A percentile compares a stretch with the other conserved stretches of the same genome.
Evolutionary conservation across 305 asterid genomes (phyloP).

Genomic region (Coffea humblotiana): DNA sequence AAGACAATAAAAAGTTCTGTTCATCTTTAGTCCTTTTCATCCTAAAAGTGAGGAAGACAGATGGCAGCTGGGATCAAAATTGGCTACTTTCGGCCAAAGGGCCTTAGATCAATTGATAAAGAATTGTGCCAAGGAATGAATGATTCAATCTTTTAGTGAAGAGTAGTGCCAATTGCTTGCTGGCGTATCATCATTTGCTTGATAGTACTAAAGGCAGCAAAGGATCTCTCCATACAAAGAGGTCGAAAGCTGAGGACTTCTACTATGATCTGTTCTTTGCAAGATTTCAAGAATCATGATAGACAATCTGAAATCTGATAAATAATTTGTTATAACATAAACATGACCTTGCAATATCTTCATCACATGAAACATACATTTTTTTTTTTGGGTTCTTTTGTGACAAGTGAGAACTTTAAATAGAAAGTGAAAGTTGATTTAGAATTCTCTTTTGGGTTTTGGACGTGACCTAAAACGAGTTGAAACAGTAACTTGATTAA

Average conservation of each 20-base stretch:
- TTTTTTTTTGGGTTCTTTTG: no score
- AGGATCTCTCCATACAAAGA: no score
- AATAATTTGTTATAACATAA: no score
- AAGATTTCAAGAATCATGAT: no score
- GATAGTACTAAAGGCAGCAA: neutral
- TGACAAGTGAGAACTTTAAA: neutral
- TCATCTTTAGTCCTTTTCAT: slow-evolving; percentile 11
- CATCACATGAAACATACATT: no score
- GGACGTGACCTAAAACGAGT: neutral
- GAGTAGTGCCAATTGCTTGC: neutral
- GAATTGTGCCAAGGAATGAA: neutral
- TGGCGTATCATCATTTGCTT: neutral
- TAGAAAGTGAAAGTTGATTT: neutral
- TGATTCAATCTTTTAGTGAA: slow-evolving; percentile 1
- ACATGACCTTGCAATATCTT: no score
- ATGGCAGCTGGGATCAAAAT: slow-evolving; percentile 7
- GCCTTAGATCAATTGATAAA: neutral
- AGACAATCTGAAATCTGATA: no score
- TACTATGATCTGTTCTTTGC: no score
- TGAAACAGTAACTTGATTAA: neutral
- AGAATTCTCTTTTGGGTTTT: neutral
- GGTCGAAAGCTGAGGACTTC: no score
- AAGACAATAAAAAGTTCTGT: neutral
- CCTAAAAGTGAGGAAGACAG: slow-evolving; percentile 6
- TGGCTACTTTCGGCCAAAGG: slow-evolving; percentile 15